phyloP scores from a whole-genome alignment of 2,329 filamentous ascomycete species.

The Colletotrichum shisoi region DNA sequence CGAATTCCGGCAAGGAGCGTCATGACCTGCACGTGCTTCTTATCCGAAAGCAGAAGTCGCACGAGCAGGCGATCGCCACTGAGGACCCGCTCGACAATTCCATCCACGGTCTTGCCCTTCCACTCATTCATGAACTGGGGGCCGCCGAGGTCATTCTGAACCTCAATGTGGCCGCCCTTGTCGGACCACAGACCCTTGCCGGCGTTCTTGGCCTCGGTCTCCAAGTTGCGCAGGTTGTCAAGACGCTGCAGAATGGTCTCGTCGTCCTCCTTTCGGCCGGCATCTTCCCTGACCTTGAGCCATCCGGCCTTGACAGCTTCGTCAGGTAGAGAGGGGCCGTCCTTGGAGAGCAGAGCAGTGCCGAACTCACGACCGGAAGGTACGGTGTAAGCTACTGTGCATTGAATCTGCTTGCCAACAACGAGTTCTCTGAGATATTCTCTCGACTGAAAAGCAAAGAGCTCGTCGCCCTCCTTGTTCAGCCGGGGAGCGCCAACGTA shows the following conservation, averaged over 20 bases:
- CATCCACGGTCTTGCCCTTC: slow-evolving; percentile 86
- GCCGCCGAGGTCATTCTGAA: slow-evolving; percentile 81
- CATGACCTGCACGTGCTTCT: slow-evolving; percentile 88
- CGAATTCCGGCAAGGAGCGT: slow-evolving; percentile 88
- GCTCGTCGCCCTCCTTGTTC: slow-evolving; percentile 88
- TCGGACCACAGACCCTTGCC: slow-evolving; percentile 83
- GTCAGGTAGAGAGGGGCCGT: slow-evolving; percentile 81
- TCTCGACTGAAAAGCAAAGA: slow-evolving; percentile 91
- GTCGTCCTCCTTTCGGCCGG: slow-evolving; percentile 86
- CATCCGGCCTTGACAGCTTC: slow-evolving; percentile 86
- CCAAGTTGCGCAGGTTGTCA: slow-evolving; percentile 78
- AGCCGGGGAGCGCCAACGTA: slow-evolving; percentile 90
- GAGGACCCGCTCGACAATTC: slow-evolving; percentile 88
- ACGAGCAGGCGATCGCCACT: slow-evolving; percentile 90
- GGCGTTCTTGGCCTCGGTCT: slow-evolving; percentile 79
- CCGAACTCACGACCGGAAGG: slow-evolving; percentile 91
- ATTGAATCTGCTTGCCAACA: slow-evolving; percentile 87
- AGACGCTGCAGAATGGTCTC: slow-evolving; percentile 76
- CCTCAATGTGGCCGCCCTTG: slow-evolving; percentile 72
- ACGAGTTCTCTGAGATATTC: slow-evolving; percentile 86
- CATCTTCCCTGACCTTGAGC: slow-evolving; percentile 93
- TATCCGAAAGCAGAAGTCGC: slow-evolving; percentile 79
- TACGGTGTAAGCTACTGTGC: slow-evolving; percentile 85
- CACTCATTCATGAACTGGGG: slow-evolving; percentile 81
- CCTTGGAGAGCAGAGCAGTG: slow-evolving; percentile 73